A percentile compares a stretch with the other conserved stretches of the same genome.
Conservation (phyloP, 768 basidiomycete genomes). For the Serendipita sp. region DNA sequence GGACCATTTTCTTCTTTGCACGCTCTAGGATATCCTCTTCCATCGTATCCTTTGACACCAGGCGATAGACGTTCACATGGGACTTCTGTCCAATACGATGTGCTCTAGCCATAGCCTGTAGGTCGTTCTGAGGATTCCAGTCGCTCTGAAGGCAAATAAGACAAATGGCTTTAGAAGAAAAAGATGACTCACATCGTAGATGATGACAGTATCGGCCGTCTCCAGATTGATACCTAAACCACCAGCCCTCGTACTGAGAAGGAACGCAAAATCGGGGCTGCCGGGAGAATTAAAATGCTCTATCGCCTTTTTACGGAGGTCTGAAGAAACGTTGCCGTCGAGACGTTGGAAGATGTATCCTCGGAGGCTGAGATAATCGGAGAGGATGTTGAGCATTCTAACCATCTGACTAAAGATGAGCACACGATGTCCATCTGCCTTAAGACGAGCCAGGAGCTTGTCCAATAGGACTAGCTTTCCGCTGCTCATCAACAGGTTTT, state of each 20-base stretch:
- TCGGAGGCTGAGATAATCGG: conserved; percentile 84
- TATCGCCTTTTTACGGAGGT: conserved; percentile 85
- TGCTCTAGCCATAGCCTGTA: conserved; percentile 98
- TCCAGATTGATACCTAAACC: conserved; percentile 97
- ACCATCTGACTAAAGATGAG: conserved; percentile 99
- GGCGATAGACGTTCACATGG: conserved; percentile 95
- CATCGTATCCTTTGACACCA: conserved; percentile 98
- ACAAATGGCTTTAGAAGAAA: neutral
- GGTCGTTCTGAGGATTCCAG: conserved; percentile 96
- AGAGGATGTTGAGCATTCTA: conserved; percentile 93
- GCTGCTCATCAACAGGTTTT: conserved; percentile 95
- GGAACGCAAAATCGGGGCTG: conserved; percentile 90
- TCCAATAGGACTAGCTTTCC: conserved; percentile 98
- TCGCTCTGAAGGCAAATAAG: conserved; percentile 44
- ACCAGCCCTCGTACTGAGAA: conserved; percentile 91
- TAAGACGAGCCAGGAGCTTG: conserved; percentile 80
- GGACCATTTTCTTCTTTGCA: conserved; percentile 98
- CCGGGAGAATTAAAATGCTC: conserved; percentile 91
- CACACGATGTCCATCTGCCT: conserved; percentile 86
- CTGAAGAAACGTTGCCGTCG: conserved; percentile 82
- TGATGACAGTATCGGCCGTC: conserved; percentile 97
- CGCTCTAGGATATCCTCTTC: conserved; percentile 97
- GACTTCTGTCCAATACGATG: conserved; percentile 98
- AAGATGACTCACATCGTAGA: conserved; percentile 68
- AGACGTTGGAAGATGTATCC: conserved; percentile 87